phyloP scores from a whole-genome alignment of 2,329 filamentous ascomycete species.

The Alternaria rosae region DNA sequence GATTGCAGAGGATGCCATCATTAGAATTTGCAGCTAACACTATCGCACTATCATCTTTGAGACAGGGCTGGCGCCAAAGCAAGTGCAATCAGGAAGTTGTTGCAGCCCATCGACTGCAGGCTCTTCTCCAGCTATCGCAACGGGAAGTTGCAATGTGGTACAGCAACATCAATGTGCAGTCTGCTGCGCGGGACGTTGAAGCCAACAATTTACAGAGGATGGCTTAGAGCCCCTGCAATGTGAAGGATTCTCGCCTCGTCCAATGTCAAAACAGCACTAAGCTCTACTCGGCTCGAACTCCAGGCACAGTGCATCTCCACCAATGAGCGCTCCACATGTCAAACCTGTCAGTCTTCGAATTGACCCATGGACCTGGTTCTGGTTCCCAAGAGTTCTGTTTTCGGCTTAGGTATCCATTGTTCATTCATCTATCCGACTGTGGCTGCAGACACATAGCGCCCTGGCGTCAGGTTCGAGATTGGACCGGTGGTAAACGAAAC shows the following conservation, averaged over 20 bases:
- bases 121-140: background rate
- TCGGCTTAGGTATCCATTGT: conserved; percentile 21
- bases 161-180: background rate
- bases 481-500: conserved; percentile 38
- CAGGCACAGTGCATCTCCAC: conserved; percentile 27
- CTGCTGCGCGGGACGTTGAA: background rate
- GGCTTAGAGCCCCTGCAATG: conserved; percentile 26
- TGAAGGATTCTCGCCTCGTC: conserved; percentile 22
- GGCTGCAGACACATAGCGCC: conserved; percentile 28
- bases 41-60: background rate
- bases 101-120: background rate
- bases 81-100: background rate
- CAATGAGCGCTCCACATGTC: conserved; percentile 19
- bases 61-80: background rate
- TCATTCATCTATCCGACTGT: conserved; percentile 28
- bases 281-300: conserved; percentile 12
- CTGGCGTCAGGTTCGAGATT: conserved; percentile 27
- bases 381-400: conserved; percentile 10
- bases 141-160: background rate
- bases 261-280: conserved; percentile 19
- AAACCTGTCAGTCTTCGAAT: conserved; percentile 21
- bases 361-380: conserved; percentile 14
- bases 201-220: conserved; percentile 6
- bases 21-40: conserved; percentile 5
- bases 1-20: conserved; percentile 16